These are phyloP conservation scores for Chlorokybus atmophyticus DNA, from an alignment of 139 green algal genomes.

Conservation along the genomic window DNA sequence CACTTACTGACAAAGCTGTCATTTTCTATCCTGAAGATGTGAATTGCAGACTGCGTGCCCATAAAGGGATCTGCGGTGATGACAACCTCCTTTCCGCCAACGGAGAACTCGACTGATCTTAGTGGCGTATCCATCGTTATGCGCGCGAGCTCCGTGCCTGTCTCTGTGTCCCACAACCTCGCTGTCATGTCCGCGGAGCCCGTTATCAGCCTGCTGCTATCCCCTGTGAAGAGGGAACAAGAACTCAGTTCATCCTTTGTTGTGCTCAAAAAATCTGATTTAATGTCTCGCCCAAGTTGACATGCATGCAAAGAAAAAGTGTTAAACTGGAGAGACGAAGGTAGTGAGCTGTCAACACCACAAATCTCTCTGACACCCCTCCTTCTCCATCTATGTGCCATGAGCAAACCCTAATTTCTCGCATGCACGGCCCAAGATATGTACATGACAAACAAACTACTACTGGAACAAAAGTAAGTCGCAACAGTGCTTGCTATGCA, in stretches of 20 bases:
- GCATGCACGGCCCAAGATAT: no score
- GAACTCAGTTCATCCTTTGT: not conserved
- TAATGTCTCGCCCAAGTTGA: not conserved
- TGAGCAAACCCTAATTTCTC: not conserved
- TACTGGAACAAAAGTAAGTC: not conserved
- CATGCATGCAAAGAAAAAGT: not conserved
- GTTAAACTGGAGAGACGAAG: constrained; percentile 1
- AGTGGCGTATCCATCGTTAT: constrained; percentile 73
- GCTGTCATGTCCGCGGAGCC: constrained; percentile 70
- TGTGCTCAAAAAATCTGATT: not conserved
- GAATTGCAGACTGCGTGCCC: constrained; percentile 34
- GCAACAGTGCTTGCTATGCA: not conserved
- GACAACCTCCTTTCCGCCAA: constrained; percentile 66
- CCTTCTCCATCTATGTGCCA: not conserved
- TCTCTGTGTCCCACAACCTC: constrained; percentile 75
- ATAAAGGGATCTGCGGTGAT: constrained; percentile 86
- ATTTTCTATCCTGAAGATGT: constrained; percentile 46
- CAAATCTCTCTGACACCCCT: not conserved
- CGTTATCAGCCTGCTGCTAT: constrained; percentile 65
- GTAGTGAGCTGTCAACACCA: not conserved
- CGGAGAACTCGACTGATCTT: constrained; percentile 46
- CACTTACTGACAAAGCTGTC: no score
- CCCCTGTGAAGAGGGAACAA: constrained; percentile 29
- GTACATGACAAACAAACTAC: not conserved
- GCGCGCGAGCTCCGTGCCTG: constrained; percentile 62